These are phyloP conservation scores for Rutstroemia sp. DNA, from an alignment of 2,329 filamentous ascomycete genomes.

Conservation along the genomic window DNA sequence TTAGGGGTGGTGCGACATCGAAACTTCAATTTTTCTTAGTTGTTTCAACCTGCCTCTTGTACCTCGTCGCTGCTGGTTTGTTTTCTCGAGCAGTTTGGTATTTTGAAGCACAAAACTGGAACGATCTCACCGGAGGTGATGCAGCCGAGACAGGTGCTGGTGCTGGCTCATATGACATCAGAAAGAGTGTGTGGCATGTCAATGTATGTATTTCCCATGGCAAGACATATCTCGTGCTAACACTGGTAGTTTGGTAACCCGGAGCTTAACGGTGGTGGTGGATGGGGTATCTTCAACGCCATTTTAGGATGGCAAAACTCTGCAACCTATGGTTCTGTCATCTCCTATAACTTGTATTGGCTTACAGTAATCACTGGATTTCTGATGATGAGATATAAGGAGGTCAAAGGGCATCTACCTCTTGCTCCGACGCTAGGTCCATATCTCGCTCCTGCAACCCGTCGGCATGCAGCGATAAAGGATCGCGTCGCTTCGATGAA, in stretches of 20 bases:
- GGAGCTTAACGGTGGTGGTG: conserved; percentile 61
- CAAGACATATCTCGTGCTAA: conserved; percentile 4
- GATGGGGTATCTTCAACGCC: conserved; percentile 84
- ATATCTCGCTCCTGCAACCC: neutral
- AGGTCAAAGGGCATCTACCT: conserved; percentile 45
- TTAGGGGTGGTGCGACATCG: conserved; percentile 53
- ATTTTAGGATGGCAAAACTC: conserved; percentile 84
- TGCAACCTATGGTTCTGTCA: conserved; percentile 78
- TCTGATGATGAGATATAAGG: conserved; percentile 56
- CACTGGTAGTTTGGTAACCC: conserved; percentile 68
- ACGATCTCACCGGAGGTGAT: conserved; percentile 40
- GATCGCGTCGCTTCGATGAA: neutral
- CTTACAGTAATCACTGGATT: conserved; percentile 61
- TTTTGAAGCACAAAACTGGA: conserved; percentile 64
- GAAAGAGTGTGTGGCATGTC: conserved; percentile 73
- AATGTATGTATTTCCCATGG: conserved; percentile 46
- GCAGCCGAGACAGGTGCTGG: conserved; percentile 56
- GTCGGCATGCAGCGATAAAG: neutral
- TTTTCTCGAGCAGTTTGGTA: conserved; percentile 73
- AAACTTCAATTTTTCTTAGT: conserved; percentile 74
- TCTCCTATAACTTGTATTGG: conserved; percentile 88
- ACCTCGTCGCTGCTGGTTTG: conserved; percentile 75
- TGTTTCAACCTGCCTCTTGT: conserved; percentile 72
- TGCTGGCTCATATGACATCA: conserved; percentile 72
- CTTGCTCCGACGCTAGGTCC: neutral